phyloP scores from a whole-genome alignment of 2,329 filamentous ascomycete genomes.

The Aschersonia sp. region DNA sequence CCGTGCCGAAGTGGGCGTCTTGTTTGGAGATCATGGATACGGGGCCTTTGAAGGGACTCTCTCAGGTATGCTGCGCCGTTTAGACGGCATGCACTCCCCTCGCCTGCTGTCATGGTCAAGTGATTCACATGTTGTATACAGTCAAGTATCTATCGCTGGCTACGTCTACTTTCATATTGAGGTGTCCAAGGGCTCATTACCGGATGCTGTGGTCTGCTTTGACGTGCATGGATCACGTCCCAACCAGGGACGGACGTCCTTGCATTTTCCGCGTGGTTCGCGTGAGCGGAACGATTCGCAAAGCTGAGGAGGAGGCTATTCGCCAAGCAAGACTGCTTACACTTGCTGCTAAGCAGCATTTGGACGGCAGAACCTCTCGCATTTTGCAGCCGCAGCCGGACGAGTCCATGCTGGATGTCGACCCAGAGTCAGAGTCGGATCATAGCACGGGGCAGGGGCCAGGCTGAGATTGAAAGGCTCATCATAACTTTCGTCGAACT shows the following conservation, averaged over 20 bases:
- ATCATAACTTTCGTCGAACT: constrained; percentile 45
- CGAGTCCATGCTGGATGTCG: constrained; percentile 26
- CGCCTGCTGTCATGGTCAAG: too few relatives aligned
- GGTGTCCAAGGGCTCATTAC: constrained; percentile 70
- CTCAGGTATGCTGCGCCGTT: constrained; percentile 34
- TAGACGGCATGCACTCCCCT: too few relatives aligned
- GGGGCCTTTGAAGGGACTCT: constrained; percentile 59
- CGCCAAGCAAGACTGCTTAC: constrained; percentile 60
- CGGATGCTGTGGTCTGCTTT: constrained; percentile 82
- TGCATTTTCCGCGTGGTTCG: constrained; percentile 77
- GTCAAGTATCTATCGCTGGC: constrained; percentile 87
- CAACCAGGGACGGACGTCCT: constrained; percentile 39
- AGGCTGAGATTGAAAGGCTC: too few relatives aligned
- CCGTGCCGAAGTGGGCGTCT: constrained; percentile 49
- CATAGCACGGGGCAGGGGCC: not conserved
- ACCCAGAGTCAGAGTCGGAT: constrained; percentile 20
- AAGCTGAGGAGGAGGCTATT: constrained; percentile 82
- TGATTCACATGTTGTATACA: constrained; percentile 16
- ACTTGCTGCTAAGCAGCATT: constrained; percentile 42
- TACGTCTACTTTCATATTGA: constrained; percentile 89
- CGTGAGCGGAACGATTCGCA: constrained; percentile 86
- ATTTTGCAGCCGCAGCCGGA: constrained; percentile 9
- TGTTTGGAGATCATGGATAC: constrained; percentile 83
- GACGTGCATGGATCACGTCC: constrained; percentile 62
- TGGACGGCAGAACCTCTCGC: constrained; percentile 3